These are phyloP conservation scores for Globisporangium alternatum DNA, from an alignment of 352 stramenopile genomes.

Conservation along the genomic window DNA sequence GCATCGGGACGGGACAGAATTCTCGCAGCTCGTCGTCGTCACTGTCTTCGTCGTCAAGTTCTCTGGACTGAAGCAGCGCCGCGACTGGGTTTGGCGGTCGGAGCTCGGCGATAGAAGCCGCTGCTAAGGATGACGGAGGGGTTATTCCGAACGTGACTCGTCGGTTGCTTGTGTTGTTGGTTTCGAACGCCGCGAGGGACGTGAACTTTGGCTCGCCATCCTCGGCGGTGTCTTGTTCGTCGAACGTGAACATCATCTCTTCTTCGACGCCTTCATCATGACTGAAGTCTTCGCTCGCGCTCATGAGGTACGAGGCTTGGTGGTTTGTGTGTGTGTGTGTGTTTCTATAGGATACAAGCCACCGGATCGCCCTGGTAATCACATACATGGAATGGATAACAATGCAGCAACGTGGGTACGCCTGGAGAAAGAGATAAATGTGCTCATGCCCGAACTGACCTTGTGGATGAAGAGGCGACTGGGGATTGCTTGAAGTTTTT, in stretches of 20 bases:
- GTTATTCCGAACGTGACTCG: slow-evolving; percentile 13
- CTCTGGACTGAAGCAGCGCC: slow-evolving; percentile 15
- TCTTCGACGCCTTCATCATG: slow-evolving; percentile 40
- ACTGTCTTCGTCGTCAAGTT: slow-evolving; percentile 7
- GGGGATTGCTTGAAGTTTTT: background rate
- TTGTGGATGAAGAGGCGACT: background rate
- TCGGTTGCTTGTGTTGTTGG: background rate
- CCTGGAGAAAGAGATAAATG: background rate
- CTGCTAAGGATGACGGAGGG: background rate
- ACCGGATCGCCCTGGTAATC: background rate
- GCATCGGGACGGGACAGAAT: slow-evolving; percentile 7
- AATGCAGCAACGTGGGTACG: background rate
- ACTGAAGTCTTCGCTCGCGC: slow-evolving; percentile 19
- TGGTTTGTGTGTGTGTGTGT: too few relatives aligned
- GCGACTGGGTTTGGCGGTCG: slow-evolving; percentile 19
- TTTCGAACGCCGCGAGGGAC: slow-evolving; percentile 17
- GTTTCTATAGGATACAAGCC: background rate
- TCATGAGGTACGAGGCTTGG: slow-evolving; percentile 19
- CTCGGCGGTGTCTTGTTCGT: slow-evolving; percentile 35
- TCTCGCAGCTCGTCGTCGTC: slow-evolving; percentile 8
- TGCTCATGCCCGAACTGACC: background rate
- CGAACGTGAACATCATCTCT: slow-evolving; percentile 76
- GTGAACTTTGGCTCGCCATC: slow-evolving; percentile 7
- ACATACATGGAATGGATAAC: too few relatives aligned
- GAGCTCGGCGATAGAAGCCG: background rate